phyloP scores from a whole-genome alignment of 805 yeast species.

The Saccharomycopsis fermentans region DNA sequence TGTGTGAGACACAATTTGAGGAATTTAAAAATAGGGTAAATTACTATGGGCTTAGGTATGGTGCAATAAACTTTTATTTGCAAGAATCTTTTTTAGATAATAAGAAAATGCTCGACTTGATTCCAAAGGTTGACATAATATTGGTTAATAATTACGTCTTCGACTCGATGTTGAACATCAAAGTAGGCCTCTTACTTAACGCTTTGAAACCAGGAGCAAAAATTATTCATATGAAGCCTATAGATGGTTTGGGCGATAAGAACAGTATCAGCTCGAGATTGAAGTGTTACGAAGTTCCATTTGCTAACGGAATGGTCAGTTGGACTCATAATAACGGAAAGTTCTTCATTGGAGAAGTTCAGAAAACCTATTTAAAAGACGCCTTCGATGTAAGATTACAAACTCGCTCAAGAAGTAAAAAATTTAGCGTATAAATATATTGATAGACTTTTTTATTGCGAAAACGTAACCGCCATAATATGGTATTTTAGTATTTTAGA shows the following conservation, averaged over 20 bases:
- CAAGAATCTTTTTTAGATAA: slow-evolving; percentile 66
- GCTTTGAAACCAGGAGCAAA: slow-evolving; percentile 64
- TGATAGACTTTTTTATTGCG: not conserved
- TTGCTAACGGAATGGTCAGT: slow-evolving; percentile 52
- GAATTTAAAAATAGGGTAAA: slow-evolving; percentile 51
- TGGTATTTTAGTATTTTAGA: too few relatives aligned
- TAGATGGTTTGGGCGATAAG: slow-evolving; percentile 35
- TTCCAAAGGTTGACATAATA: slow-evolving; percentile 59
- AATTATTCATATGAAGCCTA: slow-evolving; percentile 56
- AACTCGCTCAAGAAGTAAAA: slow-evolving; percentile 8
- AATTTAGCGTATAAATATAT: not conserved
- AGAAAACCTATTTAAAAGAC: slow-evolving; percentile 24
- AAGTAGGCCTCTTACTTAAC: slow-evolving; percentile 54
- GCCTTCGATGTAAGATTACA: not conserved
- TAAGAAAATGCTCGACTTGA: slow-evolving; percentile 39
- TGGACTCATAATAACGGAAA: slow-evolving; percentile 79
- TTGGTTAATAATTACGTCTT: slow-evolving; percentile 78
- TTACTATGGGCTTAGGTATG: slow-evolving; percentile 54
- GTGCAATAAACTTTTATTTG: slow-evolving; percentile 47
- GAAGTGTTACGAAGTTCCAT: not conserved
- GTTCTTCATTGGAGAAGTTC: slow-evolving; percentile 67
- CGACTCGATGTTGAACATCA: slow-evolving; percentile 60
- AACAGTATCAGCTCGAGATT: not conserved
- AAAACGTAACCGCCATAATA: too few relatives aligned
- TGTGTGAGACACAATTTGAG: slow-evolving; percentile 49